Percentiles rank a stretch among this genome's conserved stretches.
These are phyloP conservation scores for Talaromyces ruber DNA, from an alignment of 495 filamentous ascomycete species.

Conservation along the genomic window DNA sequence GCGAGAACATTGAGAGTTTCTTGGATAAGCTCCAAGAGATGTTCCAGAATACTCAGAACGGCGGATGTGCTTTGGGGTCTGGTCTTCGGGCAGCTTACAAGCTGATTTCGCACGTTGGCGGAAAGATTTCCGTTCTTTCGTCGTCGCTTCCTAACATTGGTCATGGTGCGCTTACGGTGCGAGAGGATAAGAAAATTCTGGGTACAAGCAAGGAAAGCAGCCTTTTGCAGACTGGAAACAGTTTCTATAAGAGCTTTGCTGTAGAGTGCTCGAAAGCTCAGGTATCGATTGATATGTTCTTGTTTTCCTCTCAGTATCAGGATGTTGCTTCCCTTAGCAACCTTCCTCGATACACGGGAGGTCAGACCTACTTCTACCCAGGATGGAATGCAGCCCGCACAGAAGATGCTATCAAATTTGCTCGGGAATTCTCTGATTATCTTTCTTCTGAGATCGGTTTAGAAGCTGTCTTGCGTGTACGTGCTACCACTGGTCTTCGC, in stretches of 20 bases:
- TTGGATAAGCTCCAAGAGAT: conserved; percentile 86
- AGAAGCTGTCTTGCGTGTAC: conserved; percentile 90
- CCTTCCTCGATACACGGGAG: conserved; percentile 89
- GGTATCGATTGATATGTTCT: conserved; percentile 98
- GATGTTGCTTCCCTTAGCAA: conserved; percentile 95
- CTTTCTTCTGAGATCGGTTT: conserved; percentile 91
- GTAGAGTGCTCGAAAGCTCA: conserved; percentile 98
- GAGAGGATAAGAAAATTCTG: conserved; percentile 94
- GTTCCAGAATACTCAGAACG: conserved; percentile 90
- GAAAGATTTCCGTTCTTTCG: conserved; percentile 86
- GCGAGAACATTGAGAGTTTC: conserved; percentile 84
- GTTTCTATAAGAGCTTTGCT: conserved; percentile 98
- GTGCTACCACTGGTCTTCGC: conserved; percentile 87
- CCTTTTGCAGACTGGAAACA: conserved; percentile 82
- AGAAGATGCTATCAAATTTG: conserved; percentile 97
- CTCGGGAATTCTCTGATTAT: conserved; percentile 91
- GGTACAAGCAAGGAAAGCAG: conserved; percentile 86
- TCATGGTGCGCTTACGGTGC: conserved; percentile 80
- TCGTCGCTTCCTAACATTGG: conserved; percentile 88
- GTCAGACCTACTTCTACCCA: conserved; percentile 97
- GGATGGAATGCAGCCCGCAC: conserved; percentile 90
- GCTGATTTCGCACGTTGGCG: conserved; percentile 84
- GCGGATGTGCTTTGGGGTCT: conserved; percentile 82
- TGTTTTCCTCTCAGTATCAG: conserved; percentile 95
- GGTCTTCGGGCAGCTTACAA: conserved; percentile 90